phyloP scores from a whole-genome alignment of 2,329 filamentous ascomycete genomes.

The Cyphellophora europaea region DNA sequence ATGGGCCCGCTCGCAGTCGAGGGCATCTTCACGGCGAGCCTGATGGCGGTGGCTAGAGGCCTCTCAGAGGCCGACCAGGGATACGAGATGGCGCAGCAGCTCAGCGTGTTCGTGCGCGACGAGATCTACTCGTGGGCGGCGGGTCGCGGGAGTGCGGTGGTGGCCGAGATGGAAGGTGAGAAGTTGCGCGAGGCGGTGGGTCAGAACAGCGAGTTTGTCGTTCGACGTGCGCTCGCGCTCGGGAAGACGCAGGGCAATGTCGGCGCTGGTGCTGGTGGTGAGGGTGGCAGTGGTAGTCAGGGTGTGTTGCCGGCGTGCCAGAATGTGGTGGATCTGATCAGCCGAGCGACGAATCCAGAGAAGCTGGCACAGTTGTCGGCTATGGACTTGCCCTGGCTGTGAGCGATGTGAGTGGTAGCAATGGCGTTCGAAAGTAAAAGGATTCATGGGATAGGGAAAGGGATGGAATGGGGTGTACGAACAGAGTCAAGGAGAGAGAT shows the following conservation, averaged over 20 bases:
- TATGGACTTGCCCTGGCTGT: too few species aligned
- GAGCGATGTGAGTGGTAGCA: too few species aligned
- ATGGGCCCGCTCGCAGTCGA: slow-evolving; percentile 95
- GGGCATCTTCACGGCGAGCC: slow-evolving; percentile 85
- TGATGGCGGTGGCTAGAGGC: slow-evolving; percentile 94
- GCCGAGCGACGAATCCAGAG: slow-evolving; percentile 85
- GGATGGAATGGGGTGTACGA: too few species aligned
- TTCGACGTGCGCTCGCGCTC: slow-evolving; percentile 78
- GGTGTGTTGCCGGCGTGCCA: slow-evolving; percentile 86
- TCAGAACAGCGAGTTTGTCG: slow-evolving; percentile 79
- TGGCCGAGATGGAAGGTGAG: slow-evolving; percentile 48
- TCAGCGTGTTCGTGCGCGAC: slow-evolving; percentile 90
- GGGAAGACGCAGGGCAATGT: slow-evolving; percentile 49
- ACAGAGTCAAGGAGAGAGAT: too few species aligned
- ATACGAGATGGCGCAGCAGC: slow-evolving; percentile 81
- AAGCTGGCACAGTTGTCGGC: slow-evolving; percentile 72
- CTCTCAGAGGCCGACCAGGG: slow-evolving; percentile 68
- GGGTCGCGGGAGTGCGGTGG: slow-evolving; percentile 29
- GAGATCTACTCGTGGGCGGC: slow-evolving; percentile 98
- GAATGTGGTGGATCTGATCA: slow-evolving; percentile 89
- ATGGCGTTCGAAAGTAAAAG: too few species aligned
- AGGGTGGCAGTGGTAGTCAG: neutral
- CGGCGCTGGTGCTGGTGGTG: slow-evolving; percentile 1
- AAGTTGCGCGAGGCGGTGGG: slow-evolving; percentile 72
- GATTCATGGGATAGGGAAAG: too few species aligned